These are phyloP conservation scores for Stenogyne calaminthoides DNA, from an alignment of 305 asterid genomes.

Conservation along the genomic window DNA sequence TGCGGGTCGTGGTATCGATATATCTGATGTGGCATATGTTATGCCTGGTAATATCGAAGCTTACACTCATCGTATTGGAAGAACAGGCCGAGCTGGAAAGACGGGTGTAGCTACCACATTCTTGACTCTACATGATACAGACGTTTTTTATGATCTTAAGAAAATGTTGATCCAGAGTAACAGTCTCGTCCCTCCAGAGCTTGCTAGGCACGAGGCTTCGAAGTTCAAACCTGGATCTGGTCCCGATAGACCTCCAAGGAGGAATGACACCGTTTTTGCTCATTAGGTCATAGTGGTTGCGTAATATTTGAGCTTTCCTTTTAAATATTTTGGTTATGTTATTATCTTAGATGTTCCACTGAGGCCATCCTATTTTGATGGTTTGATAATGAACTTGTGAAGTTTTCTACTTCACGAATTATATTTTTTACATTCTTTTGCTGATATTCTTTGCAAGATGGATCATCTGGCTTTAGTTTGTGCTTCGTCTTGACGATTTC, in stretches of 20 bases:
- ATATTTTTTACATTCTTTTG: not conserved
- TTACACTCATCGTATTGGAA: slow-evolving; percentile 91
- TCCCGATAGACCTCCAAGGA: slow-evolving; percentile 77
- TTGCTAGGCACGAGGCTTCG: slow-evolving; percentile 82
- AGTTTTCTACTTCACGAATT: too few relatives aligned
- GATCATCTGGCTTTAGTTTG: not conserved
- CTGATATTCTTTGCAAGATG: not conserved
- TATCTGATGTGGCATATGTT: slow-evolving; percentile 86
- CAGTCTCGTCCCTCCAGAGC: slow-evolving; percentile 86
- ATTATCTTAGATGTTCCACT: slow-evolving; percentile 11
- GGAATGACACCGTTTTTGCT: slow-evolving; percentile 71
- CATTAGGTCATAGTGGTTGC: slow-evolving; percentile 32
- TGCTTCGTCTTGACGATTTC: not conserved
- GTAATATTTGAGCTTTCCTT: slow-evolving; percentile 14
- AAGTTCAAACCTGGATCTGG: slow-evolving; percentile 76
- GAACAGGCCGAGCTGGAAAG: slow-evolving; percentile 97
- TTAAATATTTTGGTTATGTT: slow-evolving; percentile 6
- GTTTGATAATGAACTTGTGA: too few relatives aligned
- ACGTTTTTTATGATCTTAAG: slow-evolving; percentile 81
- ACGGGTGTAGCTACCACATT: slow-evolving; percentile 84
- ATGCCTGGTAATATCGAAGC: slow-evolving; percentile 82
- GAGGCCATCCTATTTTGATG: not conserved
- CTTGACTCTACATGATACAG: slow-evolving; percentile 74
- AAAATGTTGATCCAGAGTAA: slow-evolving; percentile 81
- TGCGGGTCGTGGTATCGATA: slow-evolving; percentile 90